phyloP scores from a whole-genome alignment of 164 flowering plant species.

The Taxillus chinensis region DNA sequence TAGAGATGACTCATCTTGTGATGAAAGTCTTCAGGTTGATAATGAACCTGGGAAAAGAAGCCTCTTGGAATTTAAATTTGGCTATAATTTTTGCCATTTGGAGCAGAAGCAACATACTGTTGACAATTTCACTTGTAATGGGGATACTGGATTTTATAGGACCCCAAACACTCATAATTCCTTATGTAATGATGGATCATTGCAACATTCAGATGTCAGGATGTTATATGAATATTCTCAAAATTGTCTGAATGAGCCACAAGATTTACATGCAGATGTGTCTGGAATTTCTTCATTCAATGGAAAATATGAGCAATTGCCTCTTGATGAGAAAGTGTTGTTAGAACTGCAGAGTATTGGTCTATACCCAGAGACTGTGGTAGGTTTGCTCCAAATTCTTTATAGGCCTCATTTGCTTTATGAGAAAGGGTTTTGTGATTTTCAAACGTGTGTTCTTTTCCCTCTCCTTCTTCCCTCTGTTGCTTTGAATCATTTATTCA shows the following conservation, averaged over 20 bases:
- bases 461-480: neutral
- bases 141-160: constrained; percentile 26
- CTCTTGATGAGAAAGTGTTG: constrained; percentile 51
- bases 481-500: neutral
- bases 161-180: constrained; percentile 17
- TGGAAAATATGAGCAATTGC: constrained; percentile 46
- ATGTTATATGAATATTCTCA: constrained; percentile 16
- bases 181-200: constrained; percentile 22
- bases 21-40: constrained; percentile 17
- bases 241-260: constrained; percentile 24
- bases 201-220: constrained; percentile 30
- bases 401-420: neutral
- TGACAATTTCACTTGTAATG: constrained; percentile 38
- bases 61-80: constrained; percentile 25
- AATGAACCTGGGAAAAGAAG: constrained; percentile 20
- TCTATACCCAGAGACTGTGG: constrained; percentile 65
- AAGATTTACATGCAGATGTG: constrained; percentile 17
- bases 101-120: constrained; percentile 14
- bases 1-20: constrained; percentile 28
- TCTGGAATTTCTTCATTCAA: constrained; percentile 26
- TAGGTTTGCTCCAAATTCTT: constrained; percentile 20
- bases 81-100: constrained; percentile 21
- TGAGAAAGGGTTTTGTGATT: neutral
- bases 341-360: constrained; percentile 80
- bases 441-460: neutral